Evolutionary conservation across 2,329 filamentous ascomycete species (phyloP), one percentile per base, ranked within the genome.

Genomic region (Myriosclerotinia duriaeana): DNA sequence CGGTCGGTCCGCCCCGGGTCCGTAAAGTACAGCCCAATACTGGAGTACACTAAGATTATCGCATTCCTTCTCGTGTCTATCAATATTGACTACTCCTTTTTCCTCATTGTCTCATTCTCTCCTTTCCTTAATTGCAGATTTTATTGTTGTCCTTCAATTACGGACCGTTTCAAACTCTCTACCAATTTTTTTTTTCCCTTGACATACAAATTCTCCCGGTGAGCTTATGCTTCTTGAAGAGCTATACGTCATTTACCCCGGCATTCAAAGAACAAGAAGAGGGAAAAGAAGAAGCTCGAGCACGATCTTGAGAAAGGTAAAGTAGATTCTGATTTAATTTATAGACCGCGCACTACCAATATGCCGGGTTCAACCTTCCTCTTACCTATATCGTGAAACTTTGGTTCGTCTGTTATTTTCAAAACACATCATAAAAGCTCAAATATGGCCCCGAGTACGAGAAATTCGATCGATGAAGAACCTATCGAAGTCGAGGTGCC

Each of bases 381-480:
- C 34, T 38, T 38, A 7, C 2, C 11, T n/a, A 38, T 55, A 55
- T 48, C 12, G n/a, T 58, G 22, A 64, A 38, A 59, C n/a, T 50
- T 65, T 20, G 34, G 50, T 42, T 50, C n/a, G 5, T 50, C 53
- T 56, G 17, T 40, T 42, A 36, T 38, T 40, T 34, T 12, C 17
- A 2, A 52, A 48, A 52, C 15, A 48, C 34, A 50, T 40, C 38
- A 22, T 11, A n/a, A 65, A 48, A 7, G 8, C 34, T 50, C n/a
- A 42, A 59, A 42, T n/a, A 65, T 65, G 63, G 63, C 53, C 14
- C 70, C 72, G 34, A 71, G 68, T 52, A 54, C 68, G 40, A 70
- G 70, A 52, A 65, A 54, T 20, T 74, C 72, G 7, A 58, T 65
- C 17, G 53, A 59, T 36, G 63, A 65, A 36, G 53, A 52, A 5